Base-by-base conservation (phyloP, 2,329 filamentous ascomycete genomes). In the Cordyceps tenuipes region DNA sequence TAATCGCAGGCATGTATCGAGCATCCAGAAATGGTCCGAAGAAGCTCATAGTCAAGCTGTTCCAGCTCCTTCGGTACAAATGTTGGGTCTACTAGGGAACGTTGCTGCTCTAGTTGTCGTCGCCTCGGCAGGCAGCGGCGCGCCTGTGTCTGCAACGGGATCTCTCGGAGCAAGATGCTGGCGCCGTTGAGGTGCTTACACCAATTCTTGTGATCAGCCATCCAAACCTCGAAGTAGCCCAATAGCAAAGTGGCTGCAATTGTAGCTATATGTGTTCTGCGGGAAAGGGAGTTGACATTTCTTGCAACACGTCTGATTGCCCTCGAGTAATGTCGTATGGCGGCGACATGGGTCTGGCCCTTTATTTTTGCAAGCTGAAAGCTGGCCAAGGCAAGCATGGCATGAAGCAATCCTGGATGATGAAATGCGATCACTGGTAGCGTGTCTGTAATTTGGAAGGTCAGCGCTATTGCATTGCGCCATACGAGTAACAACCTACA, bases 201-300 rank as follows among this genome's bases (percentile, higher is more conserved):
- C 94, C 94, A 99, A 71, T 96, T 96, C 59, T 88, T 86, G 67
- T 97, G 93, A 65, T 99, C 93, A 23, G 91, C 93, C 41, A 88
- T 89, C 86, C 93, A 94, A 19, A 97, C 90, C 71, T 97, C 94
- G 68, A 96, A 97, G 71, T 91, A 97, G 0, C 87, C 90, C 8
- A 99, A 80, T 8, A 97, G 77, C 41, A 97, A 77, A 0, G 90
- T 91, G 2, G 92, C 91, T 8, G 92, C 93, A n/a, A 97, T 77
- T 0, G 91, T 97, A 1, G 90, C 85, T 9, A 90, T 83, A 60
- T 91, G 85, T 9, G 86, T 85, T 57, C 91, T 84, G 66, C 86
- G 85, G 50, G 79, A 80, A 0, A 85, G 78, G 29, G 89, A 82
- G 51, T 84, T 83, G 31, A 97, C 87, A 52, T 88, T 89, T 65